Conservation (phyloP, 257 asterid species). For the Solanum medicagineum region DNA sequence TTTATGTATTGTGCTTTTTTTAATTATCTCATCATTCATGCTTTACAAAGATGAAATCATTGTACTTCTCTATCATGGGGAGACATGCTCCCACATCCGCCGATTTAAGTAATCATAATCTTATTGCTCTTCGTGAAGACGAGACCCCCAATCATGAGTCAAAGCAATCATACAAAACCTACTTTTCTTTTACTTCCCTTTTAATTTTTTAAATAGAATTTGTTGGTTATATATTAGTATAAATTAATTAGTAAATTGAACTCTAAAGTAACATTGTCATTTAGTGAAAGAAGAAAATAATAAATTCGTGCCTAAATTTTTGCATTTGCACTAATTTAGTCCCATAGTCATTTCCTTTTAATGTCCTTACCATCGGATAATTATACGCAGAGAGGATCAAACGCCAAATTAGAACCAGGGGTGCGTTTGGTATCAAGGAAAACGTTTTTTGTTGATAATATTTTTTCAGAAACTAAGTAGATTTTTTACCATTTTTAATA, state of each 20-base stretch:
- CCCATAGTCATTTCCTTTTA: not conserved
- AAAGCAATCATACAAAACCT: slow-evolving; percentile 19
- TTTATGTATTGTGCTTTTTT: not conserved
- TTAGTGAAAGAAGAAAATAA: slow-evolving; percentile 7
- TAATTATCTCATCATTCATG: not conserved
- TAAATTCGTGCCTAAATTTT: not conserved
- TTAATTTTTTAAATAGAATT: too few species aligned
- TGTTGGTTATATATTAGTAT: not conserved
- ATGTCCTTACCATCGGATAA: not conserved
- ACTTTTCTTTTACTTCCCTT: not conserved
- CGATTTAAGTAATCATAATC: slow-evolving; percentile 32
- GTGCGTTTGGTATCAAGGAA: not conserved
- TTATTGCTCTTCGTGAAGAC: slow-evolving; percentile 1
- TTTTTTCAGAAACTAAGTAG: not conserved
- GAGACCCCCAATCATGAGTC: slow-evolving; percentile 12
- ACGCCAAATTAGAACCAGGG: not conserved
- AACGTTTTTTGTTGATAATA: not conserved
- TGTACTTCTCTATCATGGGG: slow-evolving; percentile 16
- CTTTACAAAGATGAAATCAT: slow-evolving; percentile 15
- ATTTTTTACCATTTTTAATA: not conserved
- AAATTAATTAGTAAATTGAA: not conserved
- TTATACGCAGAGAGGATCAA: not conserved
- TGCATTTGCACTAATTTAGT: not conserved
- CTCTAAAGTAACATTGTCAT: slow-evolving; percentile 15
- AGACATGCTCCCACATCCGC: slow-evolving; percentile 48